Evolutionary conservation across 495 filamentous ascomycete genomes (phyloP).

Genomic region (Bacidia rubella): DNA sequence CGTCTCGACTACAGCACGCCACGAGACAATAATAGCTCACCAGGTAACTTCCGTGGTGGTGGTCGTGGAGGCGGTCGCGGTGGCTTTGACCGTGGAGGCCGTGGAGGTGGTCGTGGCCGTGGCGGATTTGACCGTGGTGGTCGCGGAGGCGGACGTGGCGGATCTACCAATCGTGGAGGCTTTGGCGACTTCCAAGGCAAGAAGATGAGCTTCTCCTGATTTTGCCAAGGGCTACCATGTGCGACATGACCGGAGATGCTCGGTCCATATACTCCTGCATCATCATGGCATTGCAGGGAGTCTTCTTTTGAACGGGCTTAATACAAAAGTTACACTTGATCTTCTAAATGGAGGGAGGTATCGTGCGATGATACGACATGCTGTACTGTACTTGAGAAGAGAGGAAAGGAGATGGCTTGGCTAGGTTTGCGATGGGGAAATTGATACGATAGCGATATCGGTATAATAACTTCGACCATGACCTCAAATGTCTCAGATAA

Average conservation of each 20-base stretch:
- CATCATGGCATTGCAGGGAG: too few species aligned
- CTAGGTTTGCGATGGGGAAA: not conserved
- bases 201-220: slow-evolving; percentile 70
- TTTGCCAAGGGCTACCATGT: not conserved
- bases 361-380: not conserved
- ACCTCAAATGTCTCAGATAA: not conserved
- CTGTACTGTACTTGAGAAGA: not conserved
- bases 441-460: not conserved
- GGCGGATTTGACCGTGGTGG: slow-evolving; percentile 32
- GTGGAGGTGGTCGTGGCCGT: slow-evolving; percentile 39
- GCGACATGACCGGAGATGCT: not conserved
- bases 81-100: slow-evolving; percentile 39
- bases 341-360: not conserved
- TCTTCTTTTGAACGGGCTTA: too few species aligned
- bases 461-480: not conserved
- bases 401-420: not conserved
- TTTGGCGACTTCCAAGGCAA: slow-evolving; percentile 82
- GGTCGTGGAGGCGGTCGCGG: slow-evolving; percentile 35
- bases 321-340: too few species aligned
- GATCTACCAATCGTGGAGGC: slow-evolving; percentile 54
- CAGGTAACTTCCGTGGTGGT: slow-evolving; percentile 25
- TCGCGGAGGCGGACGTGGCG: slow-evolving; percentile 35
- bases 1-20: slow-evolving; percentile 84
- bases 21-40: slow-evolving; percentile 42
- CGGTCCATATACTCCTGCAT: not conserved